Conservation (phyloP, 164 flowering plant genomes). For the Magnolia changhungtana region DNA sequence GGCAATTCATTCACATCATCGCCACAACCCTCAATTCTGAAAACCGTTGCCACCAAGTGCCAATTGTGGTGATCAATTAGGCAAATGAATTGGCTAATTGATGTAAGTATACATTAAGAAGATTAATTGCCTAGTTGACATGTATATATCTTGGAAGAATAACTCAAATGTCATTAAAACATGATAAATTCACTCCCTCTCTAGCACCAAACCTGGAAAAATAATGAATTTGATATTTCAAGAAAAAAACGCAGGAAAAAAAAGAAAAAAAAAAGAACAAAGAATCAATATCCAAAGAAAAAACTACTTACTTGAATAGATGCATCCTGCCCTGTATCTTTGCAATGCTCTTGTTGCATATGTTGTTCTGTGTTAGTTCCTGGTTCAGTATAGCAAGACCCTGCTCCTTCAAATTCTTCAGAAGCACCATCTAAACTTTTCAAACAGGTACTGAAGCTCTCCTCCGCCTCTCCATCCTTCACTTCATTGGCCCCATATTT, state of each 20-base stretch:
- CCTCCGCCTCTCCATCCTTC: slow-evolving; percentile 24
- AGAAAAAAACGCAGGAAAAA: neutral
- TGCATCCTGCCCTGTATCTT: slow-evolving; percentile 3
- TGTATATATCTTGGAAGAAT: too few species aligned
- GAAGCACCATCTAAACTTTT: slow-evolving; percentile 31
- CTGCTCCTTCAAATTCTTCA: slow-evolving; percentile 30
- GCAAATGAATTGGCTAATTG: too few species aligned
- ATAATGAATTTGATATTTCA: too few species aligned
- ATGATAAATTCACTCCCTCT: too few species aligned
- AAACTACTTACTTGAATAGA: slow-evolving; percentile 32
- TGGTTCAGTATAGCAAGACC: slow-evolving; percentile 17
- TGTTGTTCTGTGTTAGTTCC: slow-evolving; percentile 4
- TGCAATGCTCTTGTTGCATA: neutral
- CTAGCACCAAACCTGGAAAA: too few species aligned
- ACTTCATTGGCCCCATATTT: slow-evolving; percentile 23
- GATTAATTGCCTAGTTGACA: too few species aligned
- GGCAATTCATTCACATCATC: too few species aligned
- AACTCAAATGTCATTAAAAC: too few species aligned
- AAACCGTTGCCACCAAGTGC: too few species aligned
- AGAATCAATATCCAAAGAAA: neutral
- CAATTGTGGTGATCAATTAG: too few species aligned
- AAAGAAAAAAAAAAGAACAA: neutral
- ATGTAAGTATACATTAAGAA: too few species aligned
- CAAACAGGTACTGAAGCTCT: slow-evolving; percentile 19
- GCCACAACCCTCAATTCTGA: too few species aligned